A percentile compares a stretch with the other conserved stretches of the same genome.
phyloP scores from a whole-genome alignment of 352 stramenopile species.

The Globisporangium cystogenes region DNA sequence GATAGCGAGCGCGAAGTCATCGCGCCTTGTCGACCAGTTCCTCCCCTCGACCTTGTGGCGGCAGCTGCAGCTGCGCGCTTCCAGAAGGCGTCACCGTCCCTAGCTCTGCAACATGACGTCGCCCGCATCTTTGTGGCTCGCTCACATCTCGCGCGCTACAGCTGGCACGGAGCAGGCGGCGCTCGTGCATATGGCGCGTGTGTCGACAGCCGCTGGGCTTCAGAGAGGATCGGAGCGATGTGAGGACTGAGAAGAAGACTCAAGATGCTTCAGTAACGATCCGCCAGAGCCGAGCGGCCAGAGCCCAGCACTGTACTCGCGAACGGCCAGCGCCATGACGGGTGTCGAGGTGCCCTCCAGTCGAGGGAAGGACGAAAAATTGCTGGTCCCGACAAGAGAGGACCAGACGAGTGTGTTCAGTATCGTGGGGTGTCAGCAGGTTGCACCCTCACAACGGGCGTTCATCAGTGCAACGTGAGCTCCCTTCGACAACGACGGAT shows the following conservation, averaged over 20 bases:
- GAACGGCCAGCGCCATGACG: too few species aligned
- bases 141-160: background rate
- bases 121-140: background rate
- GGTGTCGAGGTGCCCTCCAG: constrained; percentile 10
- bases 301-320: too few species aligned
- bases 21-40: too few species aligned
- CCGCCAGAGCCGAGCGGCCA: too few species aligned
- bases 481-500: constrained; percentile 78
- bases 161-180: too few species aligned
- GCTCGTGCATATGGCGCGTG: background rate
- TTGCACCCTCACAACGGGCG: constrained; percentile 62
- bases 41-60: background rate
- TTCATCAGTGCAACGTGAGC: constrained; percentile 66
- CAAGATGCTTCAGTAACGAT: too few species aligned
- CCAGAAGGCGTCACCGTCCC: background rate
- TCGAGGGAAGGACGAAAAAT: constrained; percentile 44
- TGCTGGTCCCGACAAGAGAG: constrained; percentile 35
- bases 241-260: too few species aligned
- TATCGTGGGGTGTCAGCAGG: constrained; percentile 75
- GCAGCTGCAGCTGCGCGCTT: background rate
- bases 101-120: background rate
- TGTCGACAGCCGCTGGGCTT: too few species aligned
- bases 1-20: background rate
- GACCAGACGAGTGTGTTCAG: constrained; percentile 63
- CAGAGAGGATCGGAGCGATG: too few species aligned